A percentile compares a stretch with the other conserved stretches of the same genome.
These are phyloP conservation scores for Sporobolomyces roseus DNA, from an alignment of 768 basidiomycete genomes.

Conservation along the genomic window DNA sequence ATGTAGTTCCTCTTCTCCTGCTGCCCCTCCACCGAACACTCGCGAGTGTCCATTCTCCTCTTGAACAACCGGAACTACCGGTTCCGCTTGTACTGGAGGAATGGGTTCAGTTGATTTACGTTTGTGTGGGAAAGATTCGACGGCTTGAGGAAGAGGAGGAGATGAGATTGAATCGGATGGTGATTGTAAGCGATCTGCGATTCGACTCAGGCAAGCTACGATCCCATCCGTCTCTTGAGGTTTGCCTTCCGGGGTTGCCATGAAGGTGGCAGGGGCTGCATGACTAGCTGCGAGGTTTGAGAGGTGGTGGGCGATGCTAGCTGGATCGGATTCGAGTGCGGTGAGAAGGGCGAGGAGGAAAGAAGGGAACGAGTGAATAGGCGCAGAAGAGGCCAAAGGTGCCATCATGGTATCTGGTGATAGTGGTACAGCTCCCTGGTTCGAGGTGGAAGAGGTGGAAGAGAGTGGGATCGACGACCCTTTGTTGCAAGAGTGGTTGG, in stretches of 20 bases:
- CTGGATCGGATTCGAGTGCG: conserved; percentile 46
- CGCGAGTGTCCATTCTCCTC: not conserved
- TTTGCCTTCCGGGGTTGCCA: conserved; percentile 9
- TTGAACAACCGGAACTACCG: not conserved
- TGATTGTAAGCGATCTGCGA: conserved; percentile 37
- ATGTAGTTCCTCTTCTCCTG: not conserved
- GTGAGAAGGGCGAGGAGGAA: conserved; percentile 41
- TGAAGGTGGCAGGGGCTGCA: conserved; percentile 33
- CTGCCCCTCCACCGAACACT: not conserved
- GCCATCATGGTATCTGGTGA: conserved; percentile 1
- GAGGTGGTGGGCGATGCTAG: conserved; percentile 43
- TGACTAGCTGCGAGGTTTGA: conserved; percentile 30
- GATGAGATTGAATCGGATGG: conserved; percentile 11
- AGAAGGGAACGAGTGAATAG: conserved; percentile 38
- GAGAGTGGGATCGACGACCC: not conserved
- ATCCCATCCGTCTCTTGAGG: conserved; percentile 43
- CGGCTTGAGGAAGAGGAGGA: not conserved
- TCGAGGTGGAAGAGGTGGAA: not conserved
- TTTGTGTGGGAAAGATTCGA: not conserved
- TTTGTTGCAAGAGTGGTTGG: not conserved
- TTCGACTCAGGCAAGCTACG: conserved; percentile 30
- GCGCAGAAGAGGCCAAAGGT: not conserved
- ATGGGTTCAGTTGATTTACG: conserved; percentile 3
- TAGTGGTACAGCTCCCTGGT: not conserved
- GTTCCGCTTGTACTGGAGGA: too few species aligned